A percentile compares a stretch with the other conserved stretches of the same genome.
These are phyloP conservation scores for Murraya paniculata DNA, from an alignment of 345 rosid species.

Conservation along the genomic window DNA sequence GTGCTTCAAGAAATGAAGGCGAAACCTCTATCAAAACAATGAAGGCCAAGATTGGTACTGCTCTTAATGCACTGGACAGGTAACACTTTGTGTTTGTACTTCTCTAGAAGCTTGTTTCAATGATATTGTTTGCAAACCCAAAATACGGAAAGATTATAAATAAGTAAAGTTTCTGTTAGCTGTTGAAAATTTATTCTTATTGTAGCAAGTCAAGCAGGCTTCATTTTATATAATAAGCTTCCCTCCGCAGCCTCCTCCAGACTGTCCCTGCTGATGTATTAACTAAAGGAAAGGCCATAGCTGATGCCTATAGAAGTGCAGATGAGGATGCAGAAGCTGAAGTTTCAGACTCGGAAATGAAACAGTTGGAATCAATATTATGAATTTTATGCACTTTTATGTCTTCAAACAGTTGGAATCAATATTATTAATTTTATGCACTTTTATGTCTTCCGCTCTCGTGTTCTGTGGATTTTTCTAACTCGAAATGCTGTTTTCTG, in stretches of 20 bases:
- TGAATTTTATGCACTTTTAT: conserved; percentile 18
- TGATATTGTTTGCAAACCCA: background rate
- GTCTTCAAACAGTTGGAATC: conserved; percentile 49
- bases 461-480: background rate
- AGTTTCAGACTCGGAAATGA: conserved; percentile 54
- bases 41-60: conserved; percentile 61
- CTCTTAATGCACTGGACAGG: conserved; percentile 62
- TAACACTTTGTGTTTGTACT: conserved; percentile 9
- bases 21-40: conserved; percentile 54
- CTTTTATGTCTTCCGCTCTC: too few relatives aligned
- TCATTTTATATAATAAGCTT: background rate
- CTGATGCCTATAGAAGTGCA: conserved; percentile 57
- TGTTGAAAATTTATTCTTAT: background rate
- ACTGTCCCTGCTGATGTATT: conserved; percentile 69
- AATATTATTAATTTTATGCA: conserved; percentile 35
- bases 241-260: conserved; percentile 54
- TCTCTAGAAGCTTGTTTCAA: background rate
- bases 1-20: conserved; percentile 67
- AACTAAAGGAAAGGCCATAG: conserved; percentile 64
- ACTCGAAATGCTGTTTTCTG: too few relatives aligned
- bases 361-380: conserved; percentile 59
- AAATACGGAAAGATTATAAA: background rate
- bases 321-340: conserved; percentile 31
- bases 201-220: background rate
- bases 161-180: background rate